phyloP scores from a whole-genome alignment of 108 stramenopile species.

The Nitzschia sp. region DNA sequence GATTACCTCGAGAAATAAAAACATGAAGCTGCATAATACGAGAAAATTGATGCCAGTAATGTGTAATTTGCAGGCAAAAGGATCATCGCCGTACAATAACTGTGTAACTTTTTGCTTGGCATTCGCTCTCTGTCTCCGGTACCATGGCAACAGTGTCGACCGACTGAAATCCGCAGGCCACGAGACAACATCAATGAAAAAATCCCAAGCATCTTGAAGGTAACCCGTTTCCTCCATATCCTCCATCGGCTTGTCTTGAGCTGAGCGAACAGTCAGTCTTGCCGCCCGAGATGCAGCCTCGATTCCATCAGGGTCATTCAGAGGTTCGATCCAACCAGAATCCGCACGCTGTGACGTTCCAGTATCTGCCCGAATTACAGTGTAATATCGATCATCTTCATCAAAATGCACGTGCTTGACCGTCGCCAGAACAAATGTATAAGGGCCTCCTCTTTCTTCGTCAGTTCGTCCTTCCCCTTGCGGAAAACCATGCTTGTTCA shows the following conservation, averaged over 20 bases:
- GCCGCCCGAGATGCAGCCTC: conserved; percentile 38
- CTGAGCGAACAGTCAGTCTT: conserved; percentile 15
- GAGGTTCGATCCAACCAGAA: conserved; percentile 55
- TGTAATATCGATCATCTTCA: conserved; percentile 72
- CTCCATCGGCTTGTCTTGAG: conserved; percentile 19
- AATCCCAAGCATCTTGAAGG: conserved; percentile 11
- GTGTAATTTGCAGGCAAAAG: conserved; percentile 54
- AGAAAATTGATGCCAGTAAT: conserved; percentile 77
- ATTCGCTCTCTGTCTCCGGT: conserved; percentile 3
- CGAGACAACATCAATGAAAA: background rate
- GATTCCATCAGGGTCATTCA: conserved; percentile 28
- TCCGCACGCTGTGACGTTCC: conserved; percentile 63
- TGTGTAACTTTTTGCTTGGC: conserved; percentile 21
- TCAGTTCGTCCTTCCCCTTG: conserved; percentile 46
- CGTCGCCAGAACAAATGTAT: conserved; percentile 55
- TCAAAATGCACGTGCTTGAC: conserved; percentile 71
- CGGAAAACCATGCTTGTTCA: conserved; percentile 69
- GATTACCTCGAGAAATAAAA: conserved; percentile 66
- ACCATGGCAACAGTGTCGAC: conserved; percentile 24
- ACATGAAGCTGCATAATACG: conserved; percentile 70
- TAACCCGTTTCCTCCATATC: conserved; percentile 9
- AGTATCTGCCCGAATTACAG: conserved; percentile 65
- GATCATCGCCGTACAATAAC: conserved; percentile 42
- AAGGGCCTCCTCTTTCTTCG: conserved; percentile 64
- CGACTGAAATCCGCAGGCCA: conserved; percentile 17